Evolutionary conservation across 306 rosid species (phyloP).

Genomic region (Cucurbita moschata): DNA sequence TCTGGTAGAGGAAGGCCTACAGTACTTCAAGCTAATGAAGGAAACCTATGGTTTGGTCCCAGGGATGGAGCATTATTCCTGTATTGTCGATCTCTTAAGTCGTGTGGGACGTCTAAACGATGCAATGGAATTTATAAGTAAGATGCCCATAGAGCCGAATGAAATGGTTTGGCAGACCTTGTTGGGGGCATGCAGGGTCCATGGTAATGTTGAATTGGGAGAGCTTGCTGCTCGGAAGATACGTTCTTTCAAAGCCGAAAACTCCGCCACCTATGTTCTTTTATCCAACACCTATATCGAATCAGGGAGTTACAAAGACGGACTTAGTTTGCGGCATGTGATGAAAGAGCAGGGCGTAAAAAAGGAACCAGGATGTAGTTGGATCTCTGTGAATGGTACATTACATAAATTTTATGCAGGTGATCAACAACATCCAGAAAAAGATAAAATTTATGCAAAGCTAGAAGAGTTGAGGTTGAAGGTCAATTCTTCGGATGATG

Average conservation of each 20-base stretch:
- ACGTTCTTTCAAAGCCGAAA: slow-evolving; percentile 33
- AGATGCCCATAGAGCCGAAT: slow-evolving; percentile 43
- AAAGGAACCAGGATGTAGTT: slow-evolving; percentile 37
- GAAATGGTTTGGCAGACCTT: slow-evolving; percentile 68
- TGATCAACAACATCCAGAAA: slow-evolving; percentile 45
- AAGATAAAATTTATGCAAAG: slow-evolving; percentile 31
- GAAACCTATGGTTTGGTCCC: slow-evolving; percentile 32
- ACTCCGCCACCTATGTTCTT: slow-evolving; percentile 52
- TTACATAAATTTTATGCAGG: slow-evolving; percentile 53
- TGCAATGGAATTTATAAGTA: slow-evolving; percentile 42
- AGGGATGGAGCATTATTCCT: slow-evolving; percentile 59
- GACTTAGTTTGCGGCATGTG: slow-evolving; percentile 28
- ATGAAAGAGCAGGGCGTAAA: slow-evolving; percentile 39
- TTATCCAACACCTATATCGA: slow-evolving; percentile 47
- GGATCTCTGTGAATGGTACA: slow-evolving; percentile 46
- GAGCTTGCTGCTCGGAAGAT: slow-evolving; percentile 50
- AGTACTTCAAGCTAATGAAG: slow-evolving; percentile 37
- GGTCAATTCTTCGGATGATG: slow-evolving; percentile 11
- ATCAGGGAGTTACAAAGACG: slow-evolving; percentile 34
- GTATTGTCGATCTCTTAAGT: slow-evolving; percentile 61
- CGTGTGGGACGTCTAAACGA: slow-evolving; percentile 42
- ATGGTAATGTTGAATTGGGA: slow-evolving; percentile 49
- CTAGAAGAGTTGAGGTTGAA: slow-evolving; percentile 25
- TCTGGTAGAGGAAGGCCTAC: slow-evolving; percentile 54
- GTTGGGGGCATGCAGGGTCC: slow-evolving; percentile 69